Evolutionary conservation across 768 basidiomycete species (phyloP).

Genomic region (Lactarius akahatsu): DNA sequence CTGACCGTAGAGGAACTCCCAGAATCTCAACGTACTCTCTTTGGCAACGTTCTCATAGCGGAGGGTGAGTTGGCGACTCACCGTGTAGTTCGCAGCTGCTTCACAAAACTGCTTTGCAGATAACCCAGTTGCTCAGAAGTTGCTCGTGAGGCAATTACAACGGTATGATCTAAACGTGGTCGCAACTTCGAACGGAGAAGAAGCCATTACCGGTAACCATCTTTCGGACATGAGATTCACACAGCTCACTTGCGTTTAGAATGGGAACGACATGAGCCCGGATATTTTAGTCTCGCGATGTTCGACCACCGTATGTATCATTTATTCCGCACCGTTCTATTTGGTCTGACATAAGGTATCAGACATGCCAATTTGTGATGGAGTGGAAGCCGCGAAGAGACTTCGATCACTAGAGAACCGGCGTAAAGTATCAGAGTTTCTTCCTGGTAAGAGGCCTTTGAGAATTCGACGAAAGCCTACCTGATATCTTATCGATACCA

Average conservation of each 20-base stretch:
- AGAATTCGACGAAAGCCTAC: not conserved
- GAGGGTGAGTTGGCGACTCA: slow-evolving; percentile 48
- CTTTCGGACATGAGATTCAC: not conserved
- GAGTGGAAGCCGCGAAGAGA: slow-evolving; percentile 70
- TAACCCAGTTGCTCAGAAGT: slow-evolving; percentile 66
- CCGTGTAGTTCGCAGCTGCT: not conserved
- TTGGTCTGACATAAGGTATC: not conserved
- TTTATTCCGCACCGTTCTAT: not conserved
- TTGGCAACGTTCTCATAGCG: slow-evolving; percentile 67
- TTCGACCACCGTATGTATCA: slow-evolving; percentile 64
- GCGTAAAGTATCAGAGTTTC: slow-evolving; percentile 46
- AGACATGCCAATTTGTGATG: slow-evolving; percentile 82
- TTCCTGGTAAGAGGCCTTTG: slow-evolving; percentile 52
- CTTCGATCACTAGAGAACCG: slow-evolving; percentile 58
- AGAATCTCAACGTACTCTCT: slow-evolving; percentile 53
- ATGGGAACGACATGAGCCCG: slow-evolving; percentile 67
- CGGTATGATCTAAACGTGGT: slow-evolving; percentile 58
- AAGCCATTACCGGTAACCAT: slow-evolving; percentile 54
- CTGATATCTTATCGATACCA: not conserved
- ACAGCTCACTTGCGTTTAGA: slow-evolving; percentile 39
- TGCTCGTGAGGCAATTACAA: slow-evolving; percentile 66
- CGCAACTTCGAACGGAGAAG: slow-evolving; percentile 65
- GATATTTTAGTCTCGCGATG: slow-evolving; percentile 66
- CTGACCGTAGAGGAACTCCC: slow-evolving; percentile 49
- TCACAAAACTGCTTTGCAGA: slow-evolving; percentile 41